Conservation (phyloP, 2,329 filamentous ascomycete species). For the Domatiomyces catenatus region DNA sequence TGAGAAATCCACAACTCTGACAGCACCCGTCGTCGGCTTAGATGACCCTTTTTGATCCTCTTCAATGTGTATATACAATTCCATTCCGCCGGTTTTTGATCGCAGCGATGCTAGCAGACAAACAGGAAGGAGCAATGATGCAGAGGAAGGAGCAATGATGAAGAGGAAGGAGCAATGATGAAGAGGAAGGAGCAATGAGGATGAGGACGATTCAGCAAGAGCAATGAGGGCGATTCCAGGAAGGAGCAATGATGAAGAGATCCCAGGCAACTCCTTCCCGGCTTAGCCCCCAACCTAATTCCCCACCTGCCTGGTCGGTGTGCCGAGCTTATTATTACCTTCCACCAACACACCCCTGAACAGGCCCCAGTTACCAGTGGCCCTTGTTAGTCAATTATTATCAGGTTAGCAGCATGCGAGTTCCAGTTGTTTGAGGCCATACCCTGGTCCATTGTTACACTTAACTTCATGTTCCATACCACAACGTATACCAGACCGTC, state of each 20-base stretch:
- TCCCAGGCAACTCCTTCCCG: no score
- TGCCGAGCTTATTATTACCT: neutral
- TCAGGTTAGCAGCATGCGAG: neutral
- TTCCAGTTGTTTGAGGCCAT: neutral
- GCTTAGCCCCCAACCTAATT: neutral
- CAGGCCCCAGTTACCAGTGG: neutral
- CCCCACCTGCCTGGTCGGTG: neutral
- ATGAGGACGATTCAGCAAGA: no score
- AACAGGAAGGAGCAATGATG: no score
- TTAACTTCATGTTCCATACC: neutral
- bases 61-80: no score
- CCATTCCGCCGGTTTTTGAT: neutral
- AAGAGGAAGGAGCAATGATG: no score
- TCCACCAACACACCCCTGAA: neutral
- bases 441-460: neutral
- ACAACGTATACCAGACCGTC: neutral
- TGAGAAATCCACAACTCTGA: constrained; percentile 32
- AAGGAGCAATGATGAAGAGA: no score
- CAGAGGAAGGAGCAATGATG: no score
- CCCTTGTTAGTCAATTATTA: neutral
- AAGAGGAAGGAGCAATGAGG: no score
- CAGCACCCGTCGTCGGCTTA: neutral
- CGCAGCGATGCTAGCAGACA: neutral
- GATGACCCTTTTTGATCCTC: neutral
- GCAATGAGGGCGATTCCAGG: no score